Base-by-base conservation (phyloP, 805 yeast species). In the Millerago galiae region DNA sequence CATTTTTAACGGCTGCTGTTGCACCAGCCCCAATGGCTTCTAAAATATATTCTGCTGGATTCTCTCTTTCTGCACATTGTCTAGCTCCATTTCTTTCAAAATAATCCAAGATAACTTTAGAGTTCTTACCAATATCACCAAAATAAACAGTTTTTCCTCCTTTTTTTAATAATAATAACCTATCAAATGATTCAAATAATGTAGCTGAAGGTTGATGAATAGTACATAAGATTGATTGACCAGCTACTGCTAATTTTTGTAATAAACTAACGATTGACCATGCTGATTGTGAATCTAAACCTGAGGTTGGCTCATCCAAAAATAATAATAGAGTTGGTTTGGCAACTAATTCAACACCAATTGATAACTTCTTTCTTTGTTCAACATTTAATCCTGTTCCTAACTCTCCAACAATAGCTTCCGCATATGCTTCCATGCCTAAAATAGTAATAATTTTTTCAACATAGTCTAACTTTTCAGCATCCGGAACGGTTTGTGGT, bases 11-110 rank as follows among this genome's bases (percentile, higher is more conserved):
- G 29, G 60, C 48, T 2, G 83, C 79, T 31, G 83, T 79, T 3
- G 87, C 85, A 52, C 88, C 89, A n/a, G 87, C 87, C 34, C 88
- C 87, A 58, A 83, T 80, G n/a, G 74, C 75, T 47, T 80, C 83
- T 46, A 82, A 65, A 55, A 82, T 74, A 62, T 81, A 82, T 58
- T 81, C 89, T n/a, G 89, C 89, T 2, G 89, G 88, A 48, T 82
- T 82, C 39, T 78, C 87, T 15, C 51, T 51, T 21, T 61, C 61
- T 3, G 61, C 63, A 61, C 85, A 83, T 39, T 66, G 66, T 51
- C 80, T 70, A n/a, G 85, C 80, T 24, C 91, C 83, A 51, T 77
- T 61, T 42, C 65, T 64, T 60, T 79, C 81, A 66, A 76, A 53
- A 55, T 68, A 47, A 42, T 60, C 59, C 41, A 67, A 55, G 18